Conservation (phyloP, 768 basidiomycete species). For the Panaeolus cyanescens region DNA sequence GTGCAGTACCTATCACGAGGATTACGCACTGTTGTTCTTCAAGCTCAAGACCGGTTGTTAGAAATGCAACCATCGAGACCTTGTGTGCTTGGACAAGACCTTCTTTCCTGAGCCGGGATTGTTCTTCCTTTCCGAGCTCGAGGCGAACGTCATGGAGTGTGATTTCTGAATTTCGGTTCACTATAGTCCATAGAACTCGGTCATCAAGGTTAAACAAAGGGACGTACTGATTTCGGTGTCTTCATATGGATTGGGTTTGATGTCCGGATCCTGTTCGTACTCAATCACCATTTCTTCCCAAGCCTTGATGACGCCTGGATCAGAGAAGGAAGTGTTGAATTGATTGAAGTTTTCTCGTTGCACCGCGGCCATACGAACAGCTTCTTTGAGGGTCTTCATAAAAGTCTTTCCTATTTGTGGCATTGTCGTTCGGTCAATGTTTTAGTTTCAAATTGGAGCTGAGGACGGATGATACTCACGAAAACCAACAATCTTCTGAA, state of each 20-base stretch:
- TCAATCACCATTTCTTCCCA: conserved; percentile 7
- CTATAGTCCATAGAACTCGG: neutral
- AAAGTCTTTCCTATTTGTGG: neutral
- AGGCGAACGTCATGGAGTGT: conserved; percentile 13
- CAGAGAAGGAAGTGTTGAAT: conserved; percentile 2
- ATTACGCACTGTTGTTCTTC: neutral
- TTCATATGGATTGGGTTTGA: conserved; percentile 11
- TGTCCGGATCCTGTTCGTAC: conserved; percentile 4
- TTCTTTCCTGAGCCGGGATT: neutral
- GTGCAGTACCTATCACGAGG: too few relatives aligned
- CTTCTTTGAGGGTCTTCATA: conserved; percentile 8
- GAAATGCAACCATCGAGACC: neutral
- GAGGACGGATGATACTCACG: conserved; percentile 4
- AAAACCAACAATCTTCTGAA: conserved; percentile 23
- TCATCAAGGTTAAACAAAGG: neutral
- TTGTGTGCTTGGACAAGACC: too few relatives aligned
- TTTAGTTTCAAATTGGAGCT: too few relatives aligned
- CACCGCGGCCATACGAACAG: neutral
- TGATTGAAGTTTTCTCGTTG: conserved; percentile 6
- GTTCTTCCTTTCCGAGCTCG: conserved; percentile 10
- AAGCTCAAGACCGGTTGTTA: neutral
- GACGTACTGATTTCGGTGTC: conserved; percentile 9
- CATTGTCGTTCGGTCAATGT: too few relatives aligned
- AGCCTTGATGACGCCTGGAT: neutral
- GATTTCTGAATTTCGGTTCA: neutral